Percentiles rank a stretch among this genome's conserved stretches.
phyloP scores from a whole-genome alignment of 2,329 filamentous ascomycete species.

The Ascochyta lentis region DNA sequence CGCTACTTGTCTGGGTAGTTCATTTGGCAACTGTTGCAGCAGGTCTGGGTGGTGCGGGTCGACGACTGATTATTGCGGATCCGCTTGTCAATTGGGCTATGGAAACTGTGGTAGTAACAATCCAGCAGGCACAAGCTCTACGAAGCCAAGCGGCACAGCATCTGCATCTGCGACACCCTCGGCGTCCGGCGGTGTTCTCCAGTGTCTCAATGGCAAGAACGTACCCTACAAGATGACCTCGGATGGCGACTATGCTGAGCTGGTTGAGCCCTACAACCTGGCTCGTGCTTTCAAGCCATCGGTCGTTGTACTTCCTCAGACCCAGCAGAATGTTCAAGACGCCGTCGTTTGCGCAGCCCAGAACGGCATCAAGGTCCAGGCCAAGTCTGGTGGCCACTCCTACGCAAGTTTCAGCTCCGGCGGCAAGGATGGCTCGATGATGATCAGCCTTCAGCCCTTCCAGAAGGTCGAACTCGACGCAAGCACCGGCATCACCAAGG shows the following conservation, averaged over 20 bases:
- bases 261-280: slow-evolving; percentile 48
- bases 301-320: slow-evolving; percentile 64
- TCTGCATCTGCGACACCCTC: slow-evolving; percentile 25
- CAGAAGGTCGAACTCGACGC: slow-evolving; percentile 53
- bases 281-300: slow-evolving; percentile 54
- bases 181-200: slow-evolving; percentile 19
- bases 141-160: slow-evolving; percentile 19
- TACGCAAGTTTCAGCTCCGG: slow-evolving; percentile 62
- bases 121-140: slow-evolving; percentile 18
- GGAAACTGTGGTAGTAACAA: slow-evolving; percentile 36
- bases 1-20: slow-evolving; percentile 22
- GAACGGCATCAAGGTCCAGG: slow-evolving; percentile 62
- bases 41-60: slow-evolving; percentile 53
- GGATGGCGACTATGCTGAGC: slow-evolving; percentile 31
- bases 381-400: slow-evolving; percentile 69
- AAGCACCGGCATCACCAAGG: slow-evolving; percentile 50
- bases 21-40: slow-evolving; percentile 50
- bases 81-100: slow-evolving; percentile 42
- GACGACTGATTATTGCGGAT: slow-evolving; percentile 42
- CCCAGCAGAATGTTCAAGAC: slow-evolving; percentile 61
- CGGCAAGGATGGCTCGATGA: slow-evolving; percentile 57
- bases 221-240: slow-evolving; percentile 42
- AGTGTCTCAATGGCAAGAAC: slow-evolving; percentile 44
- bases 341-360: slow-evolving; percentile 64
- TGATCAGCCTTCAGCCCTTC: slow-evolving; percentile 57